A percentile compares a stretch with the other conserved stretches of the same genome.
phyloP scores from a whole-genome alignment of 176 grass and related monocot species.

The Ensete ventricosum region DNA sequence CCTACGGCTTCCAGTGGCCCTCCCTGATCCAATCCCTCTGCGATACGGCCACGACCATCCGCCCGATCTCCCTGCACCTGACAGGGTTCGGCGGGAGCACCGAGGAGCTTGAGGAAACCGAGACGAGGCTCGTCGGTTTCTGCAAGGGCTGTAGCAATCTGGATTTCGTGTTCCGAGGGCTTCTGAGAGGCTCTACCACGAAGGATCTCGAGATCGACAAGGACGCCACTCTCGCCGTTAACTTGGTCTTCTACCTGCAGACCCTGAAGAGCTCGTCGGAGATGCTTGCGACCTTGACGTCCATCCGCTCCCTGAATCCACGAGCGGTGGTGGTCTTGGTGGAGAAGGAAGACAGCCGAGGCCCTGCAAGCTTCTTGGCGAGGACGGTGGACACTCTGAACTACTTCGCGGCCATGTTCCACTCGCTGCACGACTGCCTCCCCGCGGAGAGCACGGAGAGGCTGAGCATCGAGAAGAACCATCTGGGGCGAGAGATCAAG shows the following conservation, averaged over 20 bases:
- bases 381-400: slow-evolving; percentile 43
- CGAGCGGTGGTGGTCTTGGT: slow-evolving; percentile 47
- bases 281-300: slow-evolving; percentile 24
- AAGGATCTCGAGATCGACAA: slow-evolving; percentile 21
- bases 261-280: slow-evolving; percentile 25
- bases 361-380: slow-evolving; percentile 22
- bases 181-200: slow-evolving; percentile 17
- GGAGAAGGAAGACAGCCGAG: slow-evolving; percentile 25
- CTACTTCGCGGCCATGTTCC: slow-evolving; percentile 61
- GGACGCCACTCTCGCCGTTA: slow-evolving; percentile 50
- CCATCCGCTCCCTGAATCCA: slow-evolving; percentile 39
- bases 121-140: slow-evolving; percentile 42
- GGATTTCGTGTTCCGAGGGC: slow-evolving; percentile 54
- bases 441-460: slow-evolving; percentile 54
- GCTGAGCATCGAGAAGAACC: slow-evolving; percentile 64
- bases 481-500: slow-evolving; percentile 62
- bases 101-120: slow-evolving; percentile 51
- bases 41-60: slow-evolving; percentile 21
- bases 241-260: slow-evolving; percentile 47
- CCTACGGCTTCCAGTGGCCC: slow-evolving; percentile 88
- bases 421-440: slow-evolving; percentile 68
- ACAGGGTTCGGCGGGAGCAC: slow-evolving; percentile 43
- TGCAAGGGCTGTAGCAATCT: slow-evolving; percentile 42
- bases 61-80: slow-evolving; percentile 40
- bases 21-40: slow-evolving; percentile 79